Evolutionary conservation across 768 basidiomycete species (phyloP), one percentile per base, ranked within the genome.

Genomic region (Boletellus emodensis): DNA sequence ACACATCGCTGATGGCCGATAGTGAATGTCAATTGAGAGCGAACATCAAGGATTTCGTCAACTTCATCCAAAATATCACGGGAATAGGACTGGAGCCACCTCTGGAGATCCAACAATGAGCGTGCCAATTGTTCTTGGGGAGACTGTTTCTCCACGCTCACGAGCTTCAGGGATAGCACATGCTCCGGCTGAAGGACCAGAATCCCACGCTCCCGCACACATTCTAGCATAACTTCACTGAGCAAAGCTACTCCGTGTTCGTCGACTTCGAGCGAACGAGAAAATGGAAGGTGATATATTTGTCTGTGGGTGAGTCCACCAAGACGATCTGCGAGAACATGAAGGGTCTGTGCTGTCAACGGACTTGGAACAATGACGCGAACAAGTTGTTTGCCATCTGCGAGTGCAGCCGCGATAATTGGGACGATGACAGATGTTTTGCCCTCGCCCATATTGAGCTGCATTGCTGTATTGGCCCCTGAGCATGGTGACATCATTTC

Each of bases 371-470:
- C 73, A 5, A 82, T 64, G 35, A 82, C 71, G 11, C 81, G 72
- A 36, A 73, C 74, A 1, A 82, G 62, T 28, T 64, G 71, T 2
- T 65, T 14, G 1, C 75, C 71, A 54, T 81, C 65, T 0, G 80
- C 74, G 12, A 82, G 66, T 5, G 59, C 57, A 5, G 69, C 56
- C 0, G 67, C 64, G 1, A 71, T 61, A 28, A 80, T 63, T 0
- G 80, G 80, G 2, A 81, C 69, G 17, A 82, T 72, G 1, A 72
- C 73, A 0, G 72, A 74, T 2, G 73, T 71, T 51, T 82, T 82
- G 1, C 80, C 81, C 47, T 82, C 80, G 3, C 80, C 80, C 80
- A 82, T 82, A 43, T 82, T 79, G 14, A 81, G 71, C 36, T 81
- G 80, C 26, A 76, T 63, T 6, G 69, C 59, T 0, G 73, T 72